Evolutionary conservation across 2,329 filamentous ascomycete species (phyloP).

Genomic region (Ampelomyces quisqualis): DNA sequence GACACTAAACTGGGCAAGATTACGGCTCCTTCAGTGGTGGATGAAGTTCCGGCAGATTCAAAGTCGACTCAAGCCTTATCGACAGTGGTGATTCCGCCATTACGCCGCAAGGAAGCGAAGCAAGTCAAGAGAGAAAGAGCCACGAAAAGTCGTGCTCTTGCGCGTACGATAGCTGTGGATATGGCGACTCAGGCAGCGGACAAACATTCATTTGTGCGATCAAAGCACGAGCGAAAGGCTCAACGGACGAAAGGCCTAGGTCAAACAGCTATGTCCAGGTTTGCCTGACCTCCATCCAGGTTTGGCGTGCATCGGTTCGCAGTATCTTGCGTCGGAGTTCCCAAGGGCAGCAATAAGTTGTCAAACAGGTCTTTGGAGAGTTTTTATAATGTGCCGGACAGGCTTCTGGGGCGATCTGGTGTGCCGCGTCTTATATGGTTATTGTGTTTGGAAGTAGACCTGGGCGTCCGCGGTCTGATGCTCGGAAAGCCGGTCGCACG

Average conservation of each 20-base stretch:
- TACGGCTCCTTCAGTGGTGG: not conserved
- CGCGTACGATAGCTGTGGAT: not conserved
- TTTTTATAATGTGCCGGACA: too few species aligned
- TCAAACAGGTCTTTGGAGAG: too few species aligned
- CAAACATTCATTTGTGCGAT: not conserved
- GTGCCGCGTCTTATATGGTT: too few species aligned
- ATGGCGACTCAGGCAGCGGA: not conserved
- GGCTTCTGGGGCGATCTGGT: too few species aligned
- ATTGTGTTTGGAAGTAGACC: too few species aligned
- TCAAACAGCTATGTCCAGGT: not conserved
- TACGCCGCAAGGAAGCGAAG: constrained; percentile 1
- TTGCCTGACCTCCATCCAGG: not conserved
- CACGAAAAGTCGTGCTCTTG: not conserved
- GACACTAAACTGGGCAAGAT: not conserved
- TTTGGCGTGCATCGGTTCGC: too few species aligned
- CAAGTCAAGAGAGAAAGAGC: constrained; percentile 2
- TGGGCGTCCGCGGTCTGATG: too few species aligned
- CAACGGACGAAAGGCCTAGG: not conserved
- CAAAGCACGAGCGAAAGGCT: not conserved
- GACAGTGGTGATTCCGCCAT: not conserved
- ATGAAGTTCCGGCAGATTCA: too few species aligned
- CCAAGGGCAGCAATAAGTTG: too few species aligned
- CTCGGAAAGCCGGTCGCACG: too few species aligned
- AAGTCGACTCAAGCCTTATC: not conserved
- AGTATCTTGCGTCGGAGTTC: too few species aligned